Percentiles rank a stretch among this genome's conserved stretches.
These are phyloP conservation scores for Sequoiadendron giganteum DNA, from an alignment of 75 land plant genomes.

Conservation along the genomic window DNA sequence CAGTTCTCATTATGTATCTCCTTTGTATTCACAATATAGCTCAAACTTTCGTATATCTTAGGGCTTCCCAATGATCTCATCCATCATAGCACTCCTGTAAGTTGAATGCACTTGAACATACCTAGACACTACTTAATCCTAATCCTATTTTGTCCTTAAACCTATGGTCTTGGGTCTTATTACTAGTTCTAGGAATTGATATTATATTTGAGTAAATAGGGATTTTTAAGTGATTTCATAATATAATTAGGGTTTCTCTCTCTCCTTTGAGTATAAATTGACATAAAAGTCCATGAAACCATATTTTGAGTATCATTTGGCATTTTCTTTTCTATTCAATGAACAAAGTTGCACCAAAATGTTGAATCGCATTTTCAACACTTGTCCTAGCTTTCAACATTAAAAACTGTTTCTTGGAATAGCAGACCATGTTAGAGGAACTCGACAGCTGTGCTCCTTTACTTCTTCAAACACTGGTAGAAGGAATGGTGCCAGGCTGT, in stretches of 20 bases:
- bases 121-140: not conserved
- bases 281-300: not conserved
- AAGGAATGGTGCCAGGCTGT: not conserved
- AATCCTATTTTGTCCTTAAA: not conserved
- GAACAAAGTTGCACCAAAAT: not conserved
- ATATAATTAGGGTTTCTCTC: not conserved
- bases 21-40: not conserved
- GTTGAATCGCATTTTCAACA: not conserved
- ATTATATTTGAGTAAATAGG: too few species aligned
- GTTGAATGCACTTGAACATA: not conserved
- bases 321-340: too few species aligned
- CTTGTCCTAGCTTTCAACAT: not conserved
- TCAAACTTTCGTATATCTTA: not conserved
- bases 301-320: not conserved
- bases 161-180: not conserved
- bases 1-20: not conserved
- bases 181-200: not conserved
- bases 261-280: not conserved
- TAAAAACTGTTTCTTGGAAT: not conserved
- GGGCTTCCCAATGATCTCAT: not conserved
- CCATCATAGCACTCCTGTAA: not conserved
- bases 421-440: too few species aligned
- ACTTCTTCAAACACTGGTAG: not conserved
- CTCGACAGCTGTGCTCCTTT: not conserved
- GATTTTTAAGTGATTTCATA: not conserved